Evolutionary conservation across 768 basidiomycete genomes (phyloP).

Genomic region (Boletus rex-veris): DNA sequence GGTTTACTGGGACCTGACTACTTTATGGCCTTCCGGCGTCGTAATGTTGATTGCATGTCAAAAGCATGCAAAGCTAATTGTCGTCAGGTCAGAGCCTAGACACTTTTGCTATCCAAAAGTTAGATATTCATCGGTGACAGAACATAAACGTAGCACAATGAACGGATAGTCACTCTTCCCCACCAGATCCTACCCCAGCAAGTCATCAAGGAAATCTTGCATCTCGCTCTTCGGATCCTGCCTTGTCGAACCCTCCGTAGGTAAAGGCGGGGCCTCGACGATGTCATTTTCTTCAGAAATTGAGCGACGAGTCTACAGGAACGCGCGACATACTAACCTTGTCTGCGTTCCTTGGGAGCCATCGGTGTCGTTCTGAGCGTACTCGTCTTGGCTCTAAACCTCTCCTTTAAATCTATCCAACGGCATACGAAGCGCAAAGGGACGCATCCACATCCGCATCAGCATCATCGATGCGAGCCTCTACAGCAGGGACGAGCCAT

Average conservation of each 20-base stretch:
- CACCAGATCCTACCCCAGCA: conserved; percentile 40
- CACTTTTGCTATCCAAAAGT: background rate
- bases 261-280: conserved; percentile 54
- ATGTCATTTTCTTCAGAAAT: conserved; percentile 28
- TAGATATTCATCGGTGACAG: background rate
- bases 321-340: conserved; percentile 29
- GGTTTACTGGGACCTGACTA: background rate
- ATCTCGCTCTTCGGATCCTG: conserved; percentile 52
- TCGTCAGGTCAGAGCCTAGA: too few species aligned
- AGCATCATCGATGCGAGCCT: background rate
- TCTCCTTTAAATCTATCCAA: conserved; percentile 50
- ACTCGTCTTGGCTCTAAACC: conserved; percentile 55
- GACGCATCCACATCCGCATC: background rate
- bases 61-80: background rate
- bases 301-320: background rate
- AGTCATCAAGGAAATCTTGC: conserved; percentile 71
- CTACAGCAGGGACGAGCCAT: background rate
- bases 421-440: background rate
- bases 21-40: too few species aligned
- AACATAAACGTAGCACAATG: background rate
- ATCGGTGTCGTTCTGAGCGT: conserved; percentile 40
- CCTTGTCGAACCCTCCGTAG: conserved; percentile 33
- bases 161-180: background rate
- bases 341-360: conserved; percentile 34
- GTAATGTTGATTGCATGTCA: background rate